Evolutionary conservation across 1,139 yeast species (phyloP).

Genomic region (Taphrina deformans): DNA sequence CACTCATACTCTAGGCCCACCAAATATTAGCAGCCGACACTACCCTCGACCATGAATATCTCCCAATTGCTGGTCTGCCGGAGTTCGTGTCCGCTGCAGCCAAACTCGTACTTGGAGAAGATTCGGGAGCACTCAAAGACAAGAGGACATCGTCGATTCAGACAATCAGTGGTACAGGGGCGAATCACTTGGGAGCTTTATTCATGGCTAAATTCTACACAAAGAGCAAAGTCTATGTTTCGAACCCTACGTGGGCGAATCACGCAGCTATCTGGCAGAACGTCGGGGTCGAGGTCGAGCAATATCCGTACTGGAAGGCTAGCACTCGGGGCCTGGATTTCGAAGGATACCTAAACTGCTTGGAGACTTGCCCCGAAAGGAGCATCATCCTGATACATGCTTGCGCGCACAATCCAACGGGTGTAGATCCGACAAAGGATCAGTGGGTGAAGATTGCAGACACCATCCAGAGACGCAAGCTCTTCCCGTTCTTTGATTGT

Average conservation of each 20-base stretch:
- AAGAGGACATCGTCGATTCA: constrained; percentile 61
- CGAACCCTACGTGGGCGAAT: constrained; percentile 96
- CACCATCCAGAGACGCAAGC: constrained; percentile 57
- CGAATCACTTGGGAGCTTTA: constrained; percentile 81
- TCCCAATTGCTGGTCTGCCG: constrained; percentile 76
- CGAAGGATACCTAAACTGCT: constrained; percentile 46
- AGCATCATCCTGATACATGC: constrained; percentile 80
- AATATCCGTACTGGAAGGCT: constrained; percentile 79
- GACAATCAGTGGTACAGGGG: constrained; percentile 93
- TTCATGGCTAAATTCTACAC: constrained; percentile 55
- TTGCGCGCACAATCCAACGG: constrained; percentile 96
- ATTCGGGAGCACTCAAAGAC: constrained; percentile 35
- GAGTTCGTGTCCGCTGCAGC: constrained; percentile 75
- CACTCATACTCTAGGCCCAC: constrained; percentile 54
- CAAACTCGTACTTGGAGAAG: constrained; percentile 69
- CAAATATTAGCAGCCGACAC: constrained; percentile 57
- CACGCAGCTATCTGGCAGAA: constrained; percentile 78
- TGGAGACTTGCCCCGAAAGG: constrained; percentile 48
- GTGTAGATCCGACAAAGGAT: constrained; percentile 76
- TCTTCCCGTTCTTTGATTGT: constrained; percentile 80
- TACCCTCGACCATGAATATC: constrained; percentile 82
- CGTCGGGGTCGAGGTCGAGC: constrained; percentile 60
- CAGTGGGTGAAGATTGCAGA: constrained; percentile 76
- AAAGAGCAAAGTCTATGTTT: constrained; percentile 67
- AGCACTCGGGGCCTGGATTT: constrained; percentile 64